Base-by-base conservation (phyloP, 495 filamentous ascomycete species). In the Lindgomyces ingoldianus region DNA sequence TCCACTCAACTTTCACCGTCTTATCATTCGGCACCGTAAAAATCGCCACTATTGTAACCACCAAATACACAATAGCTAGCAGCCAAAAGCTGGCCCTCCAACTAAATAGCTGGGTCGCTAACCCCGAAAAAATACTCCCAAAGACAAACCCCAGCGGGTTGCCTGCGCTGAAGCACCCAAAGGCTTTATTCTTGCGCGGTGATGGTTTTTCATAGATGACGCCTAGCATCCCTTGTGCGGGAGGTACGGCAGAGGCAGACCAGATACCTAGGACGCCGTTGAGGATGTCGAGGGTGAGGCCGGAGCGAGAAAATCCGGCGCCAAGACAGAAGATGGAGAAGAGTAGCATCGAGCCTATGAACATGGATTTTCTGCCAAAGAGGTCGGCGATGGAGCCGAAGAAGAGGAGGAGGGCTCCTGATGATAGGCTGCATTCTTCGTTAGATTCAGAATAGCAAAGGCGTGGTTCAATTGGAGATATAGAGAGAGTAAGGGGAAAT, bases 311-410 rank as follows among this genome's bases (percentile, higher is more conserved):
- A 65, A 88, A 90, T 9, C 85, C 85, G 0, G 84, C 80, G 3
- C 83, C 75, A 29, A 89, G 73, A 2, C 76, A 72, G 0, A 85
- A 82, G 39, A 85, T 74, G 0, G 84, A 78, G 53, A 88, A 86
- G 68, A 87, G 84, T 19, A 82, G 82, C 65, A 88, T 85, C 19
- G 85, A 85, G 27, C 76, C 75, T 24, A 90, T 82, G 75, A 91
- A 91, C 47, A 91, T 81, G 2, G 74, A 74, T 62, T 87, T 84
- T 58, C 88, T 87, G 27, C 88, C 89, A 65, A 89, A 89, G 62
- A 90, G 83, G 68, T 92, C 89, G 18, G 84, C 86, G 29, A 91
- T 75, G 66, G 85, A 84, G 39, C 89, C 89, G 77, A 88, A 91
- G 54, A 89, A 81, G 12, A 93, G 77, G 29, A 92, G 75, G 67